Conservation (phyloP, 1,139 yeast species). For the Arxiozyma slooffiae region DNA sequence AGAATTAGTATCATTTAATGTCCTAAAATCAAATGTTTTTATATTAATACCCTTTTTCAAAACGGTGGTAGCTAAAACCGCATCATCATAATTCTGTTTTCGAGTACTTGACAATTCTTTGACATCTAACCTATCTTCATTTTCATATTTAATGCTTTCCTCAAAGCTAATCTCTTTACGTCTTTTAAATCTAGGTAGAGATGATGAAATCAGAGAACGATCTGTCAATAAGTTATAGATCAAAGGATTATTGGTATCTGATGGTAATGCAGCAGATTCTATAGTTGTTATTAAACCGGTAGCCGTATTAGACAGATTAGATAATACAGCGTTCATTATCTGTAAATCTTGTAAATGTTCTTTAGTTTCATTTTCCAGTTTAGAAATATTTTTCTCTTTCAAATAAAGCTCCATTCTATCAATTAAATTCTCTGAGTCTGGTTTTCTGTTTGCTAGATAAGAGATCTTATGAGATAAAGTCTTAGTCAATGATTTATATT, state of each 20-base stretch:
- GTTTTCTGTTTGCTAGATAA: slow-evolving; percentile 11
- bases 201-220: slow-evolving; percentile 84
- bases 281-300: slow-evolving; percentile 35
- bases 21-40: slow-evolving; percentile 32
- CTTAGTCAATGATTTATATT: slow-evolving; percentile 47
- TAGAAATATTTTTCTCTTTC: slow-evolving; percentile 32
- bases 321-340: slow-evolving; percentile 30
- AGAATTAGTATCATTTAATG: slow-evolving; percentile 27
- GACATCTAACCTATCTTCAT: slow-evolving; percentile 6
- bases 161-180: neutral
- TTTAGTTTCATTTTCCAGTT: slow-evolving; percentile 11
- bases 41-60: slow-evolving; percentile 71
- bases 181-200: slow-evolving; percentile 66
- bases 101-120: neutral
- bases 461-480: slow-evolving; percentile 10
- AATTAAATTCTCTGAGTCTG: slow-evolving; percentile 13
- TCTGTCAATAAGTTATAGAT: slow-evolving; percentile 85
- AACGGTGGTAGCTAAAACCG: slow-evolving; percentile 53
- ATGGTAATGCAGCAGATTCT: slow-evolving; percentile 21
- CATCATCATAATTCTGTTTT: slow-evolving; percentile 9
- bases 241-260: slow-evolving; percentile 53
- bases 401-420: slow-evolving; percentile 30
- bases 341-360: slow-evolving; percentile 30
- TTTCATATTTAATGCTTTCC: slow-evolving; percentile 6
- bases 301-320: slow-evolving; percentile 31